phyloP scores from a whole-genome alignment of 1,284 basidiomycete species.

The Rhodofomes roseus region DNA sequence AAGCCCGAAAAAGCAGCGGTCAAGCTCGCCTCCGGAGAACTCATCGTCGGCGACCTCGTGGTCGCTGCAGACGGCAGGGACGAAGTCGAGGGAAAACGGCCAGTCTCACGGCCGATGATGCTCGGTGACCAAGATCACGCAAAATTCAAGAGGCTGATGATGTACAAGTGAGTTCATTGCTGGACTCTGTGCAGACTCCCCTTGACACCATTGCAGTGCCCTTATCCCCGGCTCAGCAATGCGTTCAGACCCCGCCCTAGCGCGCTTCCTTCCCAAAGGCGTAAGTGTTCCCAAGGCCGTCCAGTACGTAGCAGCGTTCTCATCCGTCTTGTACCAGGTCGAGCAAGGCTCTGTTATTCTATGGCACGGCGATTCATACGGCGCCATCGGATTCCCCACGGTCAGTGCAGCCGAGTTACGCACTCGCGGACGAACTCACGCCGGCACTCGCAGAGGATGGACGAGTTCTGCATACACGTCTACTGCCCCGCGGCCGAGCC shows the following conservation, averaged over 20 bases:
- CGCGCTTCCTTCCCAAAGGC: conserved; percentile 5
- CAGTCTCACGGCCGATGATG: conserved; percentile 15
- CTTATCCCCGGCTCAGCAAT: conserved; percentile 13
- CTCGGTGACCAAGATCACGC: conserved; percentile 14
- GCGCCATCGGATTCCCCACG: conserved; percentile 14
- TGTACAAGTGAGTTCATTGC: conserved; percentile 23
- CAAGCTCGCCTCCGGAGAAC: conserved; percentile 22
- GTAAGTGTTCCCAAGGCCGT: conserved; percentile 1
- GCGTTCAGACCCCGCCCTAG: conserved; percentile 12
- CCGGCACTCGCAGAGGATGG: not conserved
- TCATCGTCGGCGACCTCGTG: conserved; percentile 25
- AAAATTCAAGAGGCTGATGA: conserved; percentile 15
- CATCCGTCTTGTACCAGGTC: not conserved
- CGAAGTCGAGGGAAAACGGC: conserved; percentile 8
- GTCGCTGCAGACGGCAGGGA: conserved; percentile 28
- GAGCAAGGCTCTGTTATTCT: conserved; percentile 13
- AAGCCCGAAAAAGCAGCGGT: conserved; percentile 15
- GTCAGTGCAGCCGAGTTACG: conserved; percentile 5
- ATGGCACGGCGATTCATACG: conserved; percentile 15
- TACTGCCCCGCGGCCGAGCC: not conserved
- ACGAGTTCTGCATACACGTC: not conserved
- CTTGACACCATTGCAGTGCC: conserved; percentile 3
- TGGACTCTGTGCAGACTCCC: no score
- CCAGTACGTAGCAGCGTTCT: not conserved
- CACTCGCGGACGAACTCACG: not conserved